Conservation (phyloP, 23 red algal species). For the Cyanidioschyzon merolae region DNA sequence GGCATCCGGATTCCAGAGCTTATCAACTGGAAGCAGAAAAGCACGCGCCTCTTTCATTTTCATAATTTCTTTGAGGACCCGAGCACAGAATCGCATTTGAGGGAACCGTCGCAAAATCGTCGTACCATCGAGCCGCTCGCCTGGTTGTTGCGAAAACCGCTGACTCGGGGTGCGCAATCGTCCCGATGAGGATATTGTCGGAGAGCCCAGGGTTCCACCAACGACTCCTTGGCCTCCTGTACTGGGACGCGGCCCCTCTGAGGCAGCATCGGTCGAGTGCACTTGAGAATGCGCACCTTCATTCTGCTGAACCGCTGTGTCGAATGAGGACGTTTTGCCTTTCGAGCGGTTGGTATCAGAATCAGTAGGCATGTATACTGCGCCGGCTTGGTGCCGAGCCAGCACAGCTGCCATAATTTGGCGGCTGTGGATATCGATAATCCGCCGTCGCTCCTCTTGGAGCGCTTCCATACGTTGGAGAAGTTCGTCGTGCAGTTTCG, state of each 20-base stretch:
- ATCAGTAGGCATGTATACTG: conserved; percentile 1
- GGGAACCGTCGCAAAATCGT: conserved; percentile 5
- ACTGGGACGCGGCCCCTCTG: background rate
- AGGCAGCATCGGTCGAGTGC: background rate
- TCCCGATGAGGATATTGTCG: conserved; percentile 4
- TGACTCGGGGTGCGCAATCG: conserved; percentile 10
- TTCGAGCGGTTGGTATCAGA: background rate
- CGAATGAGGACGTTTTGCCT: background rate
- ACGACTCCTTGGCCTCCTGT: no score
- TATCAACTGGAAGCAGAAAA: conserved; percentile 75
- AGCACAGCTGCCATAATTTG: conserved; percentile 8
- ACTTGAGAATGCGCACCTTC: background rate
- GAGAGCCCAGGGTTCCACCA: background rate
- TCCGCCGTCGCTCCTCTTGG: background rate
- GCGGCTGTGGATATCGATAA: background rate
- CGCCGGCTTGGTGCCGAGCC: background rate
- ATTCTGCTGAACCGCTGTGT: background rate
- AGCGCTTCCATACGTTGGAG: background rate
- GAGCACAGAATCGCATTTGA: background rate
- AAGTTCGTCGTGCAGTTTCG: background rate
- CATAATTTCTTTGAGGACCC: conserved; percentile 3
- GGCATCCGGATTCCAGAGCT: conserved; percentile 59
- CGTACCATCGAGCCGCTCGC: background rate
- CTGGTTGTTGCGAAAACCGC: background rate
- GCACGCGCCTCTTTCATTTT: background rate